Percentiles rank a stretch among this genome's conserved stretches.
phyloP scores from a whole-genome alignment of 495 filamentous ascomycete genomes.

The Platismatia glauca region DNA sequence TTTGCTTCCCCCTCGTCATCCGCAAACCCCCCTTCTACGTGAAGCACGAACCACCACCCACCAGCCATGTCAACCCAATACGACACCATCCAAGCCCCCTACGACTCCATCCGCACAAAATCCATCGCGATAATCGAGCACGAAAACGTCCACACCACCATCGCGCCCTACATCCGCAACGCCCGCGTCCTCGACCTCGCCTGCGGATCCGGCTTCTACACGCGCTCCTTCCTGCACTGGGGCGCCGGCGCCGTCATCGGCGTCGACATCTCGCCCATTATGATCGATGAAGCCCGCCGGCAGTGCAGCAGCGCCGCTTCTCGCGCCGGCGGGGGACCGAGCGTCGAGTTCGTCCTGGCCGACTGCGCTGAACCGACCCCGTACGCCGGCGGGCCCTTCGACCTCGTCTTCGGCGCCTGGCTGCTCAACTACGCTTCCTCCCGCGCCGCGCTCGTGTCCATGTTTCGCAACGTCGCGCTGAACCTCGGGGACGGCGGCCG shows the following conservation, averaged over 20 bases:
- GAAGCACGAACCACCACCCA: background rate
- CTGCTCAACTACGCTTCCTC: conserved; percentile 34
- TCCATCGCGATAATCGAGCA: conserved; percentile 17
- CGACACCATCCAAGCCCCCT: conserved; percentile 19
- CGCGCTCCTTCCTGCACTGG: conserved; percentile 19
- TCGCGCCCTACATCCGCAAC: conserved; percentile 17
- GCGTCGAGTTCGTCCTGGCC: conserved; percentile 18
- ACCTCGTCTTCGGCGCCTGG: conserved; percentile 33
- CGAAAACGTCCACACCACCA: conserved; percentile 21
- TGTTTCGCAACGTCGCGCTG: conserved; percentile 29
- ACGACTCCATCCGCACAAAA: conserved; percentile 16
- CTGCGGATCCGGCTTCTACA: conserved; percentile 27
- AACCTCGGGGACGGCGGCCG: conserved; percentile 29
- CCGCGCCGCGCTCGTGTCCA: conserved; percentile 21
- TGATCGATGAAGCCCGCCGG: conserved; percentile 26
- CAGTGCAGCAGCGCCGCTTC: no score
- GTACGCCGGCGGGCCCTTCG: conserved; percentile 29
- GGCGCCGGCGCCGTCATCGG: conserved; percentile 27
- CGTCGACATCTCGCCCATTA: conserved; percentile 28
- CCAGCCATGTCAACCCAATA: conserved; percentile 20
- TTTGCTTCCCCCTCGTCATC: background rate
- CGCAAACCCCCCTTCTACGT: background rate
- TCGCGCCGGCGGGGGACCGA: background rate
- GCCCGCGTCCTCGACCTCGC: conserved; percentile 29
- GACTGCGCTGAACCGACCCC: conserved; percentile 20